Percentiles rank a stretch among this genome's conserved stretches.
These are phyloP conservation scores for Macroventuria anomochaeta DNA, from an alignment of 2,329 filamentous ascomycete species.

Conservation along the genomic window DNA sequence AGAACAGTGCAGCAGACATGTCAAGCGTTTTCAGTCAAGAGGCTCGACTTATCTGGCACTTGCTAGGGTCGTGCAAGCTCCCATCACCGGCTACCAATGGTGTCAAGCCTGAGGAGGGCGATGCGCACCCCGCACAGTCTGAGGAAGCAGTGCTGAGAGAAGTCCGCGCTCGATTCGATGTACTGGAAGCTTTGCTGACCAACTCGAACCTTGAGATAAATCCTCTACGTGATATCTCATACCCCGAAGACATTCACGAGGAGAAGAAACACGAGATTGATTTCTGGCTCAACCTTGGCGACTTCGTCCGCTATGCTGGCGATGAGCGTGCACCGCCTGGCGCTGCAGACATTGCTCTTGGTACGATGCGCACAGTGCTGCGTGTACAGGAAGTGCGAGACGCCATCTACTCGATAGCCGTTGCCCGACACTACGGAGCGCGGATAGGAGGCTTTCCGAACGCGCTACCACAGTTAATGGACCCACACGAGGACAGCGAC, in stretches of 20 bases:
- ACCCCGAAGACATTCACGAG: slow-evolving; percentile 53
- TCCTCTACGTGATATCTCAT: slow-evolving; percentile 60
- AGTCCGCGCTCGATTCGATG: slow-evolving; percentile 69
- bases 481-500: slow-evolving; percentile 45
- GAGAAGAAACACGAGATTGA: slow-evolving; percentile 63
- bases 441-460: slow-evolving; percentile 58
- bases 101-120: slow-evolving; percentile 51
- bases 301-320: slow-evolving; percentile 70
- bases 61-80: slow-evolving; percentile 61
- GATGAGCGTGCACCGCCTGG: slow-evolving; percentile 64
- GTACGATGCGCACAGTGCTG: slow-evolving; percentile 71
- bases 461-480: slow-evolving; percentile 38
- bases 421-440: slow-evolving; percentile 76
- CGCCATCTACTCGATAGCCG: slow-evolving; percentile 85
- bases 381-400: slow-evolving; percentile 86
- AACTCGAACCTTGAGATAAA: slow-evolving; percentile 70
- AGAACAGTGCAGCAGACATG: slow-evolving; percentile 36
- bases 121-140: slow-evolving; percentile 39
- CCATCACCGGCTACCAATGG: slow-evolving; percentile 45
- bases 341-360: slow-evolving; percentile 70
- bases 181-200: slow-evolving; percentile 78
- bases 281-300: slow-evolving; percentile 82
- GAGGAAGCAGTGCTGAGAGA: slow-evolving; percentile 69
- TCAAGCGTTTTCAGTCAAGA: slow-evolving; percentile 60
- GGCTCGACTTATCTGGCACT: slow-evolving; percentile 65